Base-by-base conservation (phyloP, 768 basidiomycete species). In the Tricholomella constricta region DNA sequence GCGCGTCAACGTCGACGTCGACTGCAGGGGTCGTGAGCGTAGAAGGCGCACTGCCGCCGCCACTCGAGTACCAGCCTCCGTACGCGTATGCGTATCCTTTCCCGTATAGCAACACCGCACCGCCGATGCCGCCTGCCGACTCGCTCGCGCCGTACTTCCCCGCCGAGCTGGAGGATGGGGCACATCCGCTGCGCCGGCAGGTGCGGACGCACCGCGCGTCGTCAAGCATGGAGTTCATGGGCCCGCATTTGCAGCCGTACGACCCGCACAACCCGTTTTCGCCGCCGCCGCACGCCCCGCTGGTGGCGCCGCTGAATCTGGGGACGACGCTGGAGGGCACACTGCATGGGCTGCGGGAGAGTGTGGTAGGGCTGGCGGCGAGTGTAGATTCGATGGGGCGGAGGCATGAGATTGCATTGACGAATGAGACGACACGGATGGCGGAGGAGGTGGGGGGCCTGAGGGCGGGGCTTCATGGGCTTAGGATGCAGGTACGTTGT, bases 391-490 rank as follows among this genome's bases (percentile, higher is more conserved):
- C 79, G 1, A 69, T 88, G 9, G 82, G 78, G 15, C 74, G 86
- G 42, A 73, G 84, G 20, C 82, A 78, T 46, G 86, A 89, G 42
- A 81, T 90, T 59, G 80, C 83, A 35, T 68, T 88, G 46, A 77
- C 82, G 19, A 87, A 89, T 58, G 90, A 93, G 67, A 80, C 81
- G 41, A 75, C 88, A 63, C 74, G 89, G 55, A 69, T 86, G 54
- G 84, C 82, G 38, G 90, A 93, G 59, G 90, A 93, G 64, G 75
- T 89, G 27, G 81, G 83, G 59, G 82, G 84, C 19, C 62, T 93
- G 44, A 78, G 86, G 45, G 86, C 80, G 20, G 82, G 78, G 45
- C 74, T 91, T 37, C 87, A 91, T 57, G 90, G 89, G 2, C 66
- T 93, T 41, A 77, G 90, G 49, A 87, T 92, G 78, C 90, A 91